Evolutionary conservation across 495 filamentous ascomycete genomes (phyloP).

Genomic region (Xylaria intraflava): DNA sequence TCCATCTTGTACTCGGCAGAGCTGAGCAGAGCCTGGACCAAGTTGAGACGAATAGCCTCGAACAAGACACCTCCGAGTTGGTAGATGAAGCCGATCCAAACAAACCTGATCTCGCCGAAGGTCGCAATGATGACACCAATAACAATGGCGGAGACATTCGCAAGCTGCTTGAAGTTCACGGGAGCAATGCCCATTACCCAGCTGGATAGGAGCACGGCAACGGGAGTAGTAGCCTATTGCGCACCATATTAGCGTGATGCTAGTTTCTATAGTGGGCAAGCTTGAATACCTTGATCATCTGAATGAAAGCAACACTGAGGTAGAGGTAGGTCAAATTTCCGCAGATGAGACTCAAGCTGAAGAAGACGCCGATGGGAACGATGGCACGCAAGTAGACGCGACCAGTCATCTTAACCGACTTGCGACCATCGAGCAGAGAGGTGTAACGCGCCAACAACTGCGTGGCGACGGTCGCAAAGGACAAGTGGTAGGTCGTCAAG

Average conservation of each 20-base stretch:
- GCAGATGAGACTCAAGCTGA: conserved; percentile 90
- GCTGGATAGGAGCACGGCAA: conserved; percentile 76
- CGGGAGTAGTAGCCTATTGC: conserved; percentile 74
- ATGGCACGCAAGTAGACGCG: conserved; percentile 85
- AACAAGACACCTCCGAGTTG: conserved; percentile 79
- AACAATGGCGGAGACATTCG: conserved; percentile 84
- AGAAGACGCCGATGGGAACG: conserved; percentile 87
- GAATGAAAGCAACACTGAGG: conserved; percentile 89
- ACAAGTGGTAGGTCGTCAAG: conserved; percentile 88
- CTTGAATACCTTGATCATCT: conserved; percentile 75
- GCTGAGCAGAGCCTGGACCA: conserved; percentile 86
- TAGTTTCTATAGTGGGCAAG: neutral
- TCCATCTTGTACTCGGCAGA: conserved; percentile 96
- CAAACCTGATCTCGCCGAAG: conserved; percentile 87
- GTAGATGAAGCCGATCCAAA: conserved; percentile 78
- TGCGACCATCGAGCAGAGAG: conserved; percentile 76
- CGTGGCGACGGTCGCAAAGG: conserved; percentile 84
- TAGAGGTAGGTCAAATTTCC: conserved; percentile 91
- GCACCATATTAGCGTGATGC: conserved; percentile 20
- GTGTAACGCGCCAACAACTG: conserved; percentile 84
- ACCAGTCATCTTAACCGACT: conserved; percentile 90
- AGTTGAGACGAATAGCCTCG: conserved; percentile 83
- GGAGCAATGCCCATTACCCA: conserved; percentile 76
- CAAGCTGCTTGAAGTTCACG: conserved; percentile 70
- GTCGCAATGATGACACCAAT: conserved; percentile 85